These are phyloP conservation scores for Cutaneotrichosporon sp. DNA, from an alignment of 1,284 basidiomycete genomes.

Conservation along the genomic window DNA sequence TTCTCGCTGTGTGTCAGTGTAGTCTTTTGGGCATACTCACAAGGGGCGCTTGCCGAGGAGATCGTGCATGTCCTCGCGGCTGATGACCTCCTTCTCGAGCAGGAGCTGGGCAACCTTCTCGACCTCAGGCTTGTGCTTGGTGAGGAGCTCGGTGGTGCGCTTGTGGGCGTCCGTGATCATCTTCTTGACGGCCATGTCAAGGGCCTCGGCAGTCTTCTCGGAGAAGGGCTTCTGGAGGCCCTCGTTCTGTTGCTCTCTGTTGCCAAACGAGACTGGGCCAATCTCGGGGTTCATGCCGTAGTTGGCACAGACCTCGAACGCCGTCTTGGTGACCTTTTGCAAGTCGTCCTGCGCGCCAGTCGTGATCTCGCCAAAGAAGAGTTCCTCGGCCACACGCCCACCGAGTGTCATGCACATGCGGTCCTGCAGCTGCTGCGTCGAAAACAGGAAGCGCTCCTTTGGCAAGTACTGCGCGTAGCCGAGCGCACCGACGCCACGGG, in stretches of 20 bases:
- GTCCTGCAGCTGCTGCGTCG: slow-evolving; percentile 90
- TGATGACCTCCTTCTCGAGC: slow-evolving; percentile 92
- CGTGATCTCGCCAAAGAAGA: slow-evolving; percentile 95
- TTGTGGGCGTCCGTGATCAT: slow-evolving; percentile 89
- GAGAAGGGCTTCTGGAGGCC: slow-evolving; percentile 96
- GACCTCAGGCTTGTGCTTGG: slow-evolving; percentile 78
- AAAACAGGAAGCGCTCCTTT: slow-evolving; percentile 91
- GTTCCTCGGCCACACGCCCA: slow-evolving; percentile 95
- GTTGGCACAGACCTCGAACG: slow-evolving; percentile 86
- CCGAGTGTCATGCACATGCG: slow-evolving; percentile 99
- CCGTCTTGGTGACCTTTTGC: slow-evolving; percentile 97
- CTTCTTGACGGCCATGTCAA: slow-evolving; percentile 85
- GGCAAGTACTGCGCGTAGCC: slow-evolving; percentile 97
- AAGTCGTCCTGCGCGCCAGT: slow-evolving; percentile 97
- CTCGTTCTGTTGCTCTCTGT: slow-evolving; percentile 76
- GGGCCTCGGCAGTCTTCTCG: slow-evolving; percentile 91
- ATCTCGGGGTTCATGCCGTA: slow-evolving; percentile 95
- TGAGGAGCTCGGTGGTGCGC: slow-evolving; percentile 79
- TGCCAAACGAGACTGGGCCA: slow-evolving; percentile 93
- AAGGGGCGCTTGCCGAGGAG: slow-evolving; percentile 44
- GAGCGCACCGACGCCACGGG: slow-evolving; percentile 89
- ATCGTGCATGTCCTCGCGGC: slow-evolving; percentile 59
- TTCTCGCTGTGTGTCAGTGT: slow-evolving; percentile 48
- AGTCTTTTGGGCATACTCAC: neutral
- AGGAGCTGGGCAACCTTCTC: slow-evolving; percentile 91